phyloP scores from a whole-genome alignment of 2,329 filamentous ascomycete species.

The Penicillium hordei region DNA sequence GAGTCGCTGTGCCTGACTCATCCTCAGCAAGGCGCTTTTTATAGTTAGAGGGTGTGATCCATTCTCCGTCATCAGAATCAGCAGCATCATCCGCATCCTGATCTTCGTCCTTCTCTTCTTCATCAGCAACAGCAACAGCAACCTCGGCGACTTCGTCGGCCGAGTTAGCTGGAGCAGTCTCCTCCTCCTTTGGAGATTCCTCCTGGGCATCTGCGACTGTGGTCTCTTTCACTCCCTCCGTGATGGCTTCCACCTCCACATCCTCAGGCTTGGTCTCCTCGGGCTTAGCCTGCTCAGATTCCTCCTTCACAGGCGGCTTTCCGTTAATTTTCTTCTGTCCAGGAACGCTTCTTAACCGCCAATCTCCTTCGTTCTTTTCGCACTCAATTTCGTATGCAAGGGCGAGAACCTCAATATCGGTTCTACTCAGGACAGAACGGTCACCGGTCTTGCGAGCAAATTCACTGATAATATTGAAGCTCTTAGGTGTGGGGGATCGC shows the following conservation, averaged over 20 bases:
- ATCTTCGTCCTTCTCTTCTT: constrained; percentile 28
- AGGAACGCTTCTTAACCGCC: constrained; percentile 74
- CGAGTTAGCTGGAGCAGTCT: constrained; percentile 14
- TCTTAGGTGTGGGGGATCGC: constrained; percentile 71
- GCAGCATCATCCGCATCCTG: constrained; percentile 33
- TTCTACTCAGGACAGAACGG: constrained; percentile 78
- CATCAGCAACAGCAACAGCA: constrained; percentile 29
- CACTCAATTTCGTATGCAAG: constrained; percentile 93
- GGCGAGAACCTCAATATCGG: constrained; percentile 86
- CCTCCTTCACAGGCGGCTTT: constrained; percentile 54
- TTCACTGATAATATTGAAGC: constrained; percentile 74
- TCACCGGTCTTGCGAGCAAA: constrained; percentile 92
- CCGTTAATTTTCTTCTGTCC: constrained; percentile 78
- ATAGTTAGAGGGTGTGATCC: constrained; percentile 94
- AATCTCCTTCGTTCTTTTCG: constrained; percentile 85
- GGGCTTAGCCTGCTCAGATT: constrained; percentile 32
- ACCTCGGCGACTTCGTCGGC: constrained; percentile 26
- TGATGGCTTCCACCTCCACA: constrained; percentile 30
- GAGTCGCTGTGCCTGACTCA: constrained; percentile 49
- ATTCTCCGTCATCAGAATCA: constrained; percentile 64
- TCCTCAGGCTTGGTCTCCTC: constrained; percentile 31
- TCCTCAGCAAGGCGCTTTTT: constrained; percentile 77
- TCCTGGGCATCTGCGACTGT: constrained; percentile 29
- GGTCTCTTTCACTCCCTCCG: constrained; percentile 30
- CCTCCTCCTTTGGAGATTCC: constrained; percentile 25